Base-by-base conservation (phyloP, 305 asterid genomes). In the Plantago rigida region DNA sequence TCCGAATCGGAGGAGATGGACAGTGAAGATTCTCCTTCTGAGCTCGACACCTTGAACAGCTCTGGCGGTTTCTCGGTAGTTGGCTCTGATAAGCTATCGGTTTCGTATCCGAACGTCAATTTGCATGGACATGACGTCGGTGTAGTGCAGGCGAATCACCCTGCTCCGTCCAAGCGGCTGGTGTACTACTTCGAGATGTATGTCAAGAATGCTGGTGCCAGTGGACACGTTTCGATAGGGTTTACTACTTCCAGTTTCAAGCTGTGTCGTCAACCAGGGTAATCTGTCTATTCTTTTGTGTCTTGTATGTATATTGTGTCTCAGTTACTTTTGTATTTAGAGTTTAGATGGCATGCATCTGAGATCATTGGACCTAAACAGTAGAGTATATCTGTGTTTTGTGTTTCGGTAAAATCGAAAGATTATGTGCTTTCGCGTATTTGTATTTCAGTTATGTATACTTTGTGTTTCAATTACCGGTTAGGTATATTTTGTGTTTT, bases 191-290 rank as follows among this genome's bases (percentile, higher is more conserved):
- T 92, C 22, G 98, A 92, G 85, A 86, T 88, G 62, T 62, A 13
- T 39, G 96, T 88, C 19, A 83, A 80, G 81, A 81, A 75, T 71
- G 94, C 86, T 9, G 98, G 98, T 55, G 78, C 80, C 13, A 88
- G 79, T 75, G 98, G 98, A 36, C 90, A 84, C 68, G 68, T 86
- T 66, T 79, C 95, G 14, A 88, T 92, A 59, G 98, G 96, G 50
- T 92, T 92, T 56, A 88, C 96, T 41, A 64, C 91, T 13, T 63
- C 89, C 47, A 85, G 81, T 13, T 88, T 86, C 76, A 84, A 69
- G 62, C 66, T 84, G 73, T 79, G 89, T 44, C 94, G 95, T 41
- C 98, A 92, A 53, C 96, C 98, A 10, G 98, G 98, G 98, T 91
- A 68, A 41, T 41, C 12, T 10, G 11, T 14, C 31, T 14, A 14